Evolutionary conservation across 1,139 yeast species (phyloP), one percentile per base, ranked within the genome.

Genomic region (Yamadazyma membranifaciens): DNA sequence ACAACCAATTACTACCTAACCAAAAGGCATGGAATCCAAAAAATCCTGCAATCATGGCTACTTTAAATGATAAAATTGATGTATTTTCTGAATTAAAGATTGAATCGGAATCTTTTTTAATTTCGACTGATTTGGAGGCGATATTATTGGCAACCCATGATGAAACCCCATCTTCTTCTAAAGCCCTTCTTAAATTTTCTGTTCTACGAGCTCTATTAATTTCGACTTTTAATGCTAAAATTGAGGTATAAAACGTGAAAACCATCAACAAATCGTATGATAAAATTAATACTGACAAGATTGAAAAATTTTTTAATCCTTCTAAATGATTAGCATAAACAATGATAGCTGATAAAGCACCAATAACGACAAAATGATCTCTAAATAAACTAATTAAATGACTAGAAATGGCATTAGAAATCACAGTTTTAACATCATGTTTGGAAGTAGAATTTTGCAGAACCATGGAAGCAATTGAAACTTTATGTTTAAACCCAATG

Each of bases 101-200:
- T 6, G 59, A 48, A n/a, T 53, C 57, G 14, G 50, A 37, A 33
- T 60, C 62, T 73, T 65, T 37, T 68, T 73, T 38, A 70, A 61
- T 31, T 72, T 76, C 12, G 91, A 82, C 31, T 6, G 35, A n/a
- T 87, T 83, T 42, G 79, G 78, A 81, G 17, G 74, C 76, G 34
- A 71, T 65, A 34, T 92, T 60, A 15, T 64, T 63, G 9, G 78
- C 97, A 35, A 87, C 87, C 44, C 73, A 67, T 41, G 81, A 81
- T 35, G 88, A 77, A 32, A 92, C 79, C 16, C 98, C 98, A 55
- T 94, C 98, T 61, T 92, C 98, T 65, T 91, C 96, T 51, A 92
- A 72, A 16, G 89, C 92, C 51, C 80, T 82, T 57, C 86, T 83
- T 58, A 91, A 78, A 44, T 82, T 79, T 45, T 89, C 83, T 38